phyloP scores from a whole-genome alignment of 148 eudicot genomes.

The Silene conica region DNA sequence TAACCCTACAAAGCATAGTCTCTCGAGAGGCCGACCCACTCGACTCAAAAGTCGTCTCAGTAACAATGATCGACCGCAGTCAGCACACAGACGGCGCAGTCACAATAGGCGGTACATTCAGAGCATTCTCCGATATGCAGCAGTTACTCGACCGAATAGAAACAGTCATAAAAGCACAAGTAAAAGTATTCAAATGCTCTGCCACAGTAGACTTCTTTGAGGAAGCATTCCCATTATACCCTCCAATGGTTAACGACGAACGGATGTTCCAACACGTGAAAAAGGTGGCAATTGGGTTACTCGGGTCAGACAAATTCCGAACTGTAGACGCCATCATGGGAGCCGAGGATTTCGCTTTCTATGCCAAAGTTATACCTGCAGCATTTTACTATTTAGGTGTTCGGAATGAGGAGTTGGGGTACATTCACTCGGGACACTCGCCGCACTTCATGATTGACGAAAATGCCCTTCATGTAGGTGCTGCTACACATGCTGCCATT shows the following conservation, averaged over 20 bases:
- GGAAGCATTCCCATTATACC: slow-evolving; percentile 50
- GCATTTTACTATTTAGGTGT: slow-evolving; percentile 66
- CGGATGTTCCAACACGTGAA: slow-evolving; percentile 54
- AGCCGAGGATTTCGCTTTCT: slow-evolving; percentile 84
- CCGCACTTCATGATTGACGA: slow-evolving; percentile 73
- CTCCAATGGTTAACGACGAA: slow-evolving; percentile 64
- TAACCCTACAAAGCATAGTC: slow-evolving; percentile 79
- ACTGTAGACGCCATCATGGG: slow-evolving; percentile 63
- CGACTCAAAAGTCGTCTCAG: slow-evolving; percentile 83
- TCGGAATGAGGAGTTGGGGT: slow-evolving; percentile 58
- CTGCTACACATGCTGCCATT: slow-evolving; percentile 75
- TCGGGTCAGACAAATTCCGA: slow-evolving; percentile 40
- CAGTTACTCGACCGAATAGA: slow-evolving; percentile 54
- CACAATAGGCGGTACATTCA: slow-evolving; percentile 58
- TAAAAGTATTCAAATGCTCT: slow-evolving; percentile 51
- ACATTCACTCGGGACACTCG: slow-evolving; percentile 56
- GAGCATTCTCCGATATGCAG: slow-evolving; percentile 62
- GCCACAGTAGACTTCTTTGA: slow-evolving; percentile 65
- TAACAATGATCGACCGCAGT: slow-evolving; percentile 45
- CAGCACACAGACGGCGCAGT: slow-evolving; percentile 31
- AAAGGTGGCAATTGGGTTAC: slow-evolving; percentile 44
- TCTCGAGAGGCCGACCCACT: slow-evolving; percentile 75
- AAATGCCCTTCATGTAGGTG: slow-evolving; percentile 61
- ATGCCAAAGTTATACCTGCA: slow-evolving; percentile 53
- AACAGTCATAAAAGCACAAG: slow-evolving; percentile 68